Evolutionary conservation across 2,329 filamentous ascomycete genomes (phyloP).

Genomic region (Trichoderma atrobrunneum): DNA sequence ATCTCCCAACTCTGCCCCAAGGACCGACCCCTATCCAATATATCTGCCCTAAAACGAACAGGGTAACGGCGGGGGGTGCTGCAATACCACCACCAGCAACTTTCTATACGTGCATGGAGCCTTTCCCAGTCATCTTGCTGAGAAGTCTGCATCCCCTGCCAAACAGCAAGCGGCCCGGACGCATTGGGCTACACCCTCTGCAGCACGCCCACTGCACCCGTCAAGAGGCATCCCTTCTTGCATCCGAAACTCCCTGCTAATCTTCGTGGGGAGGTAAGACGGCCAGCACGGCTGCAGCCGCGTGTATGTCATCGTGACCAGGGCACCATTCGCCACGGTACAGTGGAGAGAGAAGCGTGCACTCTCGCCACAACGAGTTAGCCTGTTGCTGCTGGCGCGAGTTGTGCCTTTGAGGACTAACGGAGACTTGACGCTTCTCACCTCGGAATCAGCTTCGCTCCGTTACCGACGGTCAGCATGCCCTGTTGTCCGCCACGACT

Average conservation of each 20-base stretch:
- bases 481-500: background rate
- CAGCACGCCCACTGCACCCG: slow-evolving; percentile 1
- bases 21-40: background rate
- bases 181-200: background rate
- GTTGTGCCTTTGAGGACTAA: background rate
- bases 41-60: background rate
- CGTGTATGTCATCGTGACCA: slow-evolving; percentile 17
- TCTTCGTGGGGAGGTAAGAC: slow-evolving; percentile 18
- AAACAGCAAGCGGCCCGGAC: background rate
- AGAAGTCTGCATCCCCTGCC: background rate
- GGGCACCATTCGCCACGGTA: slow-evolving; percentile 6
- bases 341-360: slow-evolving; percentile 3
- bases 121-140: background rate
- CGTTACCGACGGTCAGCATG: background rate
- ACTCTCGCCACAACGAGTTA: slow-evolving; percentile 5
- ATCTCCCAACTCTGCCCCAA: background rate
- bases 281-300: slow-evolving; percentile 21
- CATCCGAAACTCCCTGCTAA: slow-evolving; percentile 12
- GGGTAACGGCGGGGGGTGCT: background rate
- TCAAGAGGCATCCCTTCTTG: slow-evolving; percentile 13
- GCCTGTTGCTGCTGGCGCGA: background rate
- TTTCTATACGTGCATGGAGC: background rate
- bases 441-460: background rate
- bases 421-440: slow-evolving; percentile 1
- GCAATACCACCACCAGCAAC: background rate